These are phyloP conservation scores for Didymella lethalis DNA, from an alignment of 2,329 filamentous ascomycete genomes.

Conservation along the genomic window DNA sequence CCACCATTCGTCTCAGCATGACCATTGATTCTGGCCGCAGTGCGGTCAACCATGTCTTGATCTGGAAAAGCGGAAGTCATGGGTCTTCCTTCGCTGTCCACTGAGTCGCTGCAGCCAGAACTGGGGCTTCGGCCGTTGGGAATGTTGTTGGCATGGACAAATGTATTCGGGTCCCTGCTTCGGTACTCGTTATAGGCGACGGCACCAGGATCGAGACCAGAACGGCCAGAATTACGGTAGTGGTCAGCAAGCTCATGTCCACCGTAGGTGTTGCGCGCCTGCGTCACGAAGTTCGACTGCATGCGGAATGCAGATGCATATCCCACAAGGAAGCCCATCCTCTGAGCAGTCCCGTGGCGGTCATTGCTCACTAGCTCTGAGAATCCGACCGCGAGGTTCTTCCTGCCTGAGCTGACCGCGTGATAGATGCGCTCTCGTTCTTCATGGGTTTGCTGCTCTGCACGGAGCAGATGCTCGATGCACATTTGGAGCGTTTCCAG, in stretches of 20 bases:
- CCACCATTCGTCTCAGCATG: background rate
- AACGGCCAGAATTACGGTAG: background rate
- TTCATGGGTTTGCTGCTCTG: background rate
- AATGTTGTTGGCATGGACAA: background rate
- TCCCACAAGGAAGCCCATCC: conserved; percentile 1
- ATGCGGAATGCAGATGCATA: conserved; percentile 4
- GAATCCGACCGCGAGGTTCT: background rate
- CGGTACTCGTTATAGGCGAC: background rate
- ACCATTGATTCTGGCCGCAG: background rate
- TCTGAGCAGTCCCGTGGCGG: background rate
- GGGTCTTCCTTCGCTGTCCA: background rate
- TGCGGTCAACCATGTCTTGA: background rate
- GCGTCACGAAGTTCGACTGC: background rate
- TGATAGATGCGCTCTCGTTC: background rate
- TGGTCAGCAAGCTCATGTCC: background rate
- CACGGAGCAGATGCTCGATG: conserved; percentile 11
- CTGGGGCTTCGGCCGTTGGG: background rate
- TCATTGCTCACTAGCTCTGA: background rate
- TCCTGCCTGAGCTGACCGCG: background rate
- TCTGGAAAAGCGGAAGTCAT: background rate
- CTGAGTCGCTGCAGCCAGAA: background rate
- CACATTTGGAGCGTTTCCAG: conserved; percentile 48
- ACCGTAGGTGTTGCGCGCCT: background rate
- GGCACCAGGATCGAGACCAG: background rate
- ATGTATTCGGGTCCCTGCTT: background rate